Base-by-base conservation (phyloP, 495 filamentous ascomycete species). In the Podospora appendiculata region DNA sequence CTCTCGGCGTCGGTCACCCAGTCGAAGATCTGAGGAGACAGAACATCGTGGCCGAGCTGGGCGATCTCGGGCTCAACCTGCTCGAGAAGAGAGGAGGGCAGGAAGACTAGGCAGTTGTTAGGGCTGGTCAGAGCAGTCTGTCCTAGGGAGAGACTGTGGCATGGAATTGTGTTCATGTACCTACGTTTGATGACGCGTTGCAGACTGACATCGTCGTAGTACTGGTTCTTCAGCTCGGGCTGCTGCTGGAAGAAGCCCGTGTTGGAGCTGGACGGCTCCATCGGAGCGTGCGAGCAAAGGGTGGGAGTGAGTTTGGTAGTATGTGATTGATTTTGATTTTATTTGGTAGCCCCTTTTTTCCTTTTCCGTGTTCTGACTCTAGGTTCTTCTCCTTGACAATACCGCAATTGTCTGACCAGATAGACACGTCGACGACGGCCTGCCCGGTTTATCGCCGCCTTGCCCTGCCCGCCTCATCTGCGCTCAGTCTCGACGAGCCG, bases 1-100 rank as follows among this genome's bases (percentile, higher is more conserved):
- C 53, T 60, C 65, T 87, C 84, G 36, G 82, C 78, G 61, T 85
- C 79, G 8, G 75, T 72, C 17, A 82, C 58, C 67, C 67, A 77
- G 58, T 65, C 57, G 48, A 82, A 69, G 19, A 82, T 65, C 36
- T 69, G 58, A 14, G 61, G 65, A 7, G 66, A 56, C 13, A 79
- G 50, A n/a, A 78, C 74, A n/a, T 70, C 64, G n/a, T 72, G 57
- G 25, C 68, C 76, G 42, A 80, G 63, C 17, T 58, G 54, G 6
- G 63, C 50, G 32, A 77, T 60, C 41, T 76, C 73, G 13, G 68
- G 62, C 33, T 50, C 54, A 44, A 74, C 65, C 11, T 62, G 41
- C 3, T 65, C 53, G 13, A 70, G 57, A 8, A 76, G 47, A 7
- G 59, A 25, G 1, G 59, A 41, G 1, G 77, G 75, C 18, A 80